phyloP scores from a whole-genome alignment of 169 alveolate species.

The Eimeria acervulina region DNA sequence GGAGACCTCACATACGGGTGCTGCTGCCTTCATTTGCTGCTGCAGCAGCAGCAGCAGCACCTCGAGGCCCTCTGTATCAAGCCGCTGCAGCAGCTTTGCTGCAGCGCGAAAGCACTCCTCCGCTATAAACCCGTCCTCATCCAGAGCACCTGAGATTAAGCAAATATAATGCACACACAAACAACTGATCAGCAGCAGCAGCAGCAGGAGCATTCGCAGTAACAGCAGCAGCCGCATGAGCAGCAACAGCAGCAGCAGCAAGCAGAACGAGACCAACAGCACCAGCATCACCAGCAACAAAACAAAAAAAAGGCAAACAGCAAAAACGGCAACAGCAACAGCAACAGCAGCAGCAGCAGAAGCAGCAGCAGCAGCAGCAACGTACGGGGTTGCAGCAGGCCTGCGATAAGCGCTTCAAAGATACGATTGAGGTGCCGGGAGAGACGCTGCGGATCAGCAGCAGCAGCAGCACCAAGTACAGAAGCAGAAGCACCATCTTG shows the following conservation, averaged over 20 bases:
- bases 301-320: neutral
- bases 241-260: too few species aligned
- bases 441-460: neutral
- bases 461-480: slow-evolving; percentile 55
- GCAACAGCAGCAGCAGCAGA: slow-evolving; percentile 33
- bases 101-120: slow-evolving; percentile 23
- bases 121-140: neutral
- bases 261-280: too few species aligned
- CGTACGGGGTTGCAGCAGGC: neutral
- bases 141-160: too few species aligned
- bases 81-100: slow-evolving; percentile 37
- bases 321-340: neutral
- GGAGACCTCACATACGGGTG: neutral
- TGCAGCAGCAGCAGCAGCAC: slow-evolving; percentile 17
- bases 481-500: slow-evolving; percentile 29
- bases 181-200: too few species aligned
- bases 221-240: too few species aligned
- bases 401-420: slow-evolving; percentile 8
- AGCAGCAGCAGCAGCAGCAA: slow-evolving; percentile 2
- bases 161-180: too few species aligned
- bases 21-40: neutral
- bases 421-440: neutral
- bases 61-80: slow-evolving; percentile 44
- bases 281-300: too few species aligned
- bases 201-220: neutral